Evolutionary conservation across 2,329 filamentous ascomycete genomes (phyloP), one percentile per base, ranked within the genome.

Genomic region (Chaetomium sp.): DNA sequence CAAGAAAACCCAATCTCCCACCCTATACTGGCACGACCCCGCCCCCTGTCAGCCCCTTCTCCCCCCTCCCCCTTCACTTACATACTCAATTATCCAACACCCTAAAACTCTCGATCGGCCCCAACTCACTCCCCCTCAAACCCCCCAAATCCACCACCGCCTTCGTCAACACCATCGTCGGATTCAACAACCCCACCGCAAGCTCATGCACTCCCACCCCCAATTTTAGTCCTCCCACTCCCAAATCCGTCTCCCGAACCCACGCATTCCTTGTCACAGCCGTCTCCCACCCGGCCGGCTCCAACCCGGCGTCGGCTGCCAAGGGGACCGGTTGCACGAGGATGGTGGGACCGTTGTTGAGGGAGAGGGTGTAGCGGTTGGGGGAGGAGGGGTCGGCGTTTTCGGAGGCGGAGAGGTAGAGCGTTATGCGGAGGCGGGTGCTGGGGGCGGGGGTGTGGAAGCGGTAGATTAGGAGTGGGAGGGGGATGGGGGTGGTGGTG

Each of bases 161-260:
- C 68, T 75, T 75, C 16, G 73, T 74, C 54, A 76, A 38, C 49
- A 74, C 71, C 70, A 75, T 73, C 1, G 73, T 74, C 51, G 74
- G 72, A 65, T 75, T 71, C 38, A 73, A 67, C 63, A 75, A 55
- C 69, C 70, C 73, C 4, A 75, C 23, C 47, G 60, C 68, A 38
- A 76, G 62, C 63, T 68, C 67, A 60, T 76, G 73, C 57, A 50
- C 65, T 4, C 74, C 73, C 0, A 70, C 35, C 5, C 57, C 64
- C 16, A 42, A 29, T 6, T 29, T n/a, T n/a, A n/a, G n/a, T 71
- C 38, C 31, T 47, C 64, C 7, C 69, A 69, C 19, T 3, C 69
- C 69, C 19, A 75, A 45, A 25, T 64, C 69, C 16, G 51, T 65
- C 23, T 60, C 72, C 58, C 61, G 69, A 33, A 70, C 70, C 66